phyloP scores from a whole-genome alignment of 2,329 filamentous ascomycete species.

The Talaromyces piceae region DNA sequence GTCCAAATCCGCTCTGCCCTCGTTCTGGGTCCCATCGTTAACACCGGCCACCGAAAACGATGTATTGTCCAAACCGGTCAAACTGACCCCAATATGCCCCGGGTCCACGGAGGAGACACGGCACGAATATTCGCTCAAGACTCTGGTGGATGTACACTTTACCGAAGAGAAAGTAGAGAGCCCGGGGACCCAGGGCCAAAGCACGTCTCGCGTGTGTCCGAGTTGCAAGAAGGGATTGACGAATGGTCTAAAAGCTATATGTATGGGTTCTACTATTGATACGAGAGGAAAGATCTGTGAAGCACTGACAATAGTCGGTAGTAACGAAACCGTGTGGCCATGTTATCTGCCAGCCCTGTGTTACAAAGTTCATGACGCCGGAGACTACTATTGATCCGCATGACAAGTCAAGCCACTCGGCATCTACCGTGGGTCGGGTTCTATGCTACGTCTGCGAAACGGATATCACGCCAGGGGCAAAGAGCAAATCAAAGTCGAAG shows the following conservation, averaged over 20 bases:
- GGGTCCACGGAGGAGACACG: slow-evolving; percentile 58
- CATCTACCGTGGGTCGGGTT: slow-evolving; percentile 37
- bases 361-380: slow-evolving; percentile 71
- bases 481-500: slow-evolving; percentile 14
- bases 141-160: slow-evolving; percentile 69
- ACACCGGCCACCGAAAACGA: slow-evolving; percentile 58
- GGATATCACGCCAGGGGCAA: slow-evolving; percentile 52
- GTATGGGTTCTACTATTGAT: slow-evolving; percentile 25
- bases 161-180: slow-evolving; percentile 58
- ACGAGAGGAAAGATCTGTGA: neutral
- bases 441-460: slow-evolving; percentile 83
- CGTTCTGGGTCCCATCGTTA: slow-evolving; percentile 87
- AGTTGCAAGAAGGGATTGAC: slow-evolving; percentile 75
- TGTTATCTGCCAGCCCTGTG: slow-evolving; percentile 78
- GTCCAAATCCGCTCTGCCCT: slow-evolving; percentile 64
- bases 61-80: slow-evolving; percentile 53
- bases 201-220: slow-evolving; percentile 59
- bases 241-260: slow-evolving; percentile 73
- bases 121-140: slow-evolving; percentile 71
- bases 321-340: slow-evolving; percentile 85
- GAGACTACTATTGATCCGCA: slow-evolving; percentile 52
- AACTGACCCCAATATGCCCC: slow-evolving; percentile 67
- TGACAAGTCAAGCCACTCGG: slow-evolving; percentile 34
- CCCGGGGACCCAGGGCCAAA: slow-evolving; percentile 29
- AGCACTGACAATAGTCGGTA: slow-evolving; percentile 17